Percentiles rank a stretch among this genome's conserved stretches.
Evolutionary conservation across 805 yeast species (phyloP).

Genomic region (Candida parachauliodes): DNA sequence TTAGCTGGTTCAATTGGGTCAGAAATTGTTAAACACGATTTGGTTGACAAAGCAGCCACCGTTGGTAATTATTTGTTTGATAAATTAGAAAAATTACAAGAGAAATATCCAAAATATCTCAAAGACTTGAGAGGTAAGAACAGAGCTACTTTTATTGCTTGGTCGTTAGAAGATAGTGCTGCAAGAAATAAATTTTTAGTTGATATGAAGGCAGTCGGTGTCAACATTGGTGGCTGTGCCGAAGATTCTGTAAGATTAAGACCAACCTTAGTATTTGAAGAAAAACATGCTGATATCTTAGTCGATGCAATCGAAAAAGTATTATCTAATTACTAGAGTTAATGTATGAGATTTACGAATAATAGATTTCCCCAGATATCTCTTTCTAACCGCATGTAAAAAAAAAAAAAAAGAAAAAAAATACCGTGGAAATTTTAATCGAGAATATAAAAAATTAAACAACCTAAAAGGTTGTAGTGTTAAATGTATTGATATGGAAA

Average conservation of each 20-base stretch:
- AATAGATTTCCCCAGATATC: conserved; percentile 1
- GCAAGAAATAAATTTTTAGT: conserved; percentile 59
- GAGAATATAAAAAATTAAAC: conserved; percentile 1
- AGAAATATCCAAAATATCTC: conserved; percentile 50
- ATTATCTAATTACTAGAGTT: conserved; percentile 33
- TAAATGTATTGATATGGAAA: conserved; percentile 1
- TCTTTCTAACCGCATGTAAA: too few species aligned
- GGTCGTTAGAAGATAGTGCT: conserved; percentile 55
- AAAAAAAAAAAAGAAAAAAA: too few species aligned
- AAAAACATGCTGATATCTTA: conserved; percentile 73
- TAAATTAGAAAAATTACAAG: conserved; percentile 50
- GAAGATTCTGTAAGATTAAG: conserved; percentile 74
- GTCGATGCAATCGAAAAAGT: conserved; percentile 40
- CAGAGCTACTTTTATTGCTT: conserved; percentile 80
- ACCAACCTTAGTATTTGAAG: conserved; percentile 75
- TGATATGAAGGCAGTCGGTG: conserved; percentile 61
- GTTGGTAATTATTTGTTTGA: conserved; percentile 67
- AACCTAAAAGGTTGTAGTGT: conserved; percentile 1
- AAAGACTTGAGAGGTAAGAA: conserved; percentile 68
- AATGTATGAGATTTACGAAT: too few species aligned
- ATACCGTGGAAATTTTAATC: too few species aligned
- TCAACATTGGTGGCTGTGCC: conserved; percentile 85
- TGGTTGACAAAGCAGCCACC: conserved; percentile 50
- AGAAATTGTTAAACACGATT: conserved; percentile 59
- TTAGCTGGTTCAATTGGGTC: conserved; percentile 70